Percentiles rank a stretch among this genome's conserved stretches.
phyloP scores from a whole-genome alignment of 73 alveolate genomes.

The Tetrahymena elliotti region DNA sequence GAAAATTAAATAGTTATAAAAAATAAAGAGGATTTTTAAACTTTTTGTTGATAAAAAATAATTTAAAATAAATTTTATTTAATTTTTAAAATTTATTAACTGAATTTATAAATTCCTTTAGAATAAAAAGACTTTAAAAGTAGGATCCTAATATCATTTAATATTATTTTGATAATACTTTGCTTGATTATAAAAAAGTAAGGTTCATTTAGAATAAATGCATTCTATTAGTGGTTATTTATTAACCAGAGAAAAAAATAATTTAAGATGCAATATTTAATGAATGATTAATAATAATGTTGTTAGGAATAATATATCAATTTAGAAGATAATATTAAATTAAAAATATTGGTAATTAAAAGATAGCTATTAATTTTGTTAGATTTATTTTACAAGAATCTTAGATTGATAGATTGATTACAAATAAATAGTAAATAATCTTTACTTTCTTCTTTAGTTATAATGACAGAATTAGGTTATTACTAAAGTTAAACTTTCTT shows the following conservation, averaged over 20 bases:
- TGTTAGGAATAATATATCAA: neutral
- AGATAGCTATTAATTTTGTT: neutral
- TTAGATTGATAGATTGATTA: neutral
- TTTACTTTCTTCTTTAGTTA: neutral
- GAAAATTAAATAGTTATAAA: too few relatives aligned
- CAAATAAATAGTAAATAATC: neutral
- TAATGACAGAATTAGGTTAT: neutral
- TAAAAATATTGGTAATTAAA: neutral
- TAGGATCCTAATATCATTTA: too few relatives aligned
- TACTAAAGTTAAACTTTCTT: neutral
- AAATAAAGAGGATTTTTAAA: too few relatives aligned
- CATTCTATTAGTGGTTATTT: neutral
- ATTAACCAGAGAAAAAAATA: neutral
- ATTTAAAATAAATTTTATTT: too few relatives aligned
- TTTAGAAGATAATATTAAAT: neutral
- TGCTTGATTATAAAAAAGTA: too few relatives aligned
- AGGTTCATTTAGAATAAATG: neutral
- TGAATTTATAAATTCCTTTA: too few relatives aligned
- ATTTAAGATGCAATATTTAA: neutral
- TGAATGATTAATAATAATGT: neutral
- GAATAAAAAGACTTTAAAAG: too few relatives aligned
- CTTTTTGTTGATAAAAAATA: too few relatives aligned
- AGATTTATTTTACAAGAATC: neutral
- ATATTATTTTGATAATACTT: too few relatives aligned
- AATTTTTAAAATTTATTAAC: too few relatives aligned